These are phyloP conservation scores for Leucocoprinus birnbaumii DNA, from an alignment of 768 basidiomycete genomes.

Conservation along the genomic window DNA sequence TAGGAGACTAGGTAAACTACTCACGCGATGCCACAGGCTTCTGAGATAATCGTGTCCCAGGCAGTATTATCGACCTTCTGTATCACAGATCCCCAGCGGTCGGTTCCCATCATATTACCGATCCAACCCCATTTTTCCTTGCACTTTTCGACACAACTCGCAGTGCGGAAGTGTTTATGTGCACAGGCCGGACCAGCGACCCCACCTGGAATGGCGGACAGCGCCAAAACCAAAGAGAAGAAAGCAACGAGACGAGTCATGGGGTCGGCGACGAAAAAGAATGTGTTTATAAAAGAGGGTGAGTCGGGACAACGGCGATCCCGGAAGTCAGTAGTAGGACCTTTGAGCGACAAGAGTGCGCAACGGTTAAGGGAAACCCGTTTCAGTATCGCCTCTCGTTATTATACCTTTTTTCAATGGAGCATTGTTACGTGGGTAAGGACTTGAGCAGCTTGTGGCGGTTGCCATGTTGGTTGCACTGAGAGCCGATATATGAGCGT, in stretches of 20 bases:
- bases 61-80: slow-evolving; percentile 26
- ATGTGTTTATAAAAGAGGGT: slow-evolving; percentile 15
- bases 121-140: slow-evolving; percentile 44
- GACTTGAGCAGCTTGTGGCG: not conserved
- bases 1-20: not conserved
- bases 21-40: slow-evolving; percentile 38
- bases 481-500: not conserved
- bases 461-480: slow-evolving; percentile 2
- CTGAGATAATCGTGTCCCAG: slow-evolving; percentile 32
- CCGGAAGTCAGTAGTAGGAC: not conserved
- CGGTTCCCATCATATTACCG: slow-evolving; percentile 46
- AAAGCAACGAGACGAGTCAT: slow-evolving; percentile 37
- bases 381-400: not conserved
- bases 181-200: slow-evolving; percentile 47
- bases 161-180: slow-evolving; percentile 29
- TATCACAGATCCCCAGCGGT: slow-evolving; percentile 55
- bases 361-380: not conserved
- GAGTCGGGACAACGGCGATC: slow-evolving; percentile 3
- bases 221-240: slow-evolving; percentile 31
- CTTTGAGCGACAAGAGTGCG: not conserved
- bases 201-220: slow-evolving; percentile 38
- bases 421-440: not conserved
- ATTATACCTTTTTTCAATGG: not conserved
- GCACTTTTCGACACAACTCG: slow-evolving; percentile 36
- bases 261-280: slow-evolving; percentile 22